These are phyloP conservation scores for Microsporum canis DNA, from an alignment of 2,329 filamentous ascomycete genomes.

Conservation along the genomic window DNA sequence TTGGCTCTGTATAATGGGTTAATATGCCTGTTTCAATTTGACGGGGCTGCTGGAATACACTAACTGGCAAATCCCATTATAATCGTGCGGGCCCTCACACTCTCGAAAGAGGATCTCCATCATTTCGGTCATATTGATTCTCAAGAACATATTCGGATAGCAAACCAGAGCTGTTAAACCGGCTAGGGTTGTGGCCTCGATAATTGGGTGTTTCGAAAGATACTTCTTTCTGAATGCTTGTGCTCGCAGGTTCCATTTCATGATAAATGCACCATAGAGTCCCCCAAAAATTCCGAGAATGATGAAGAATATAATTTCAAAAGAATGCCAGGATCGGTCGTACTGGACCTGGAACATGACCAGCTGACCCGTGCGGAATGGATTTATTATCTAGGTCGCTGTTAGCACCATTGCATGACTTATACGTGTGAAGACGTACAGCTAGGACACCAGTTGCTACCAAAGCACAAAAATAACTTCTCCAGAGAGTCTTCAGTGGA, in stretches of 20 bases:
- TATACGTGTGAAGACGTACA: slow-evolving; percentile 28
- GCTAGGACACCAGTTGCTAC: slow-evolving; percentile 87
- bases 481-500: slow-evolving; percentile 92
- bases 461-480: slow-evolving; percentile 93
- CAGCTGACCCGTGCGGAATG: slow-evolving; percentile 88
- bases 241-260: slow-evolving; percentile 89
- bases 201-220: slow-evolving; percentile 67
- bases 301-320: slow-evolving; percentile 86
- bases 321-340: slow-evolving; percentile 95
- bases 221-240: slow-evolving; percentile 94
- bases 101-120: slow-evolving; percentile 97
- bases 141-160: slow-evolving; percentile 88
- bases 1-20: slow-evolving; percentile 37
- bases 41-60: slow-evolving; percentile 15
- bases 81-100: slow-evolving; percentile 79
- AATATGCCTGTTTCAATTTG: neutral
- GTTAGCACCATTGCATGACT: slow-evolving; percentile 5
- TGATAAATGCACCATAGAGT: slow-evolving; percentile 89
- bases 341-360: slow-evolving; percentile 99
- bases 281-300: slow-evolving; percentile 87
- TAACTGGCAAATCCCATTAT: slow-evolving; percentile 76
- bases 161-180: slow-evolving; percentile 80
- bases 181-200: slow-evolving; percentile 77
- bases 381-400: slow-evolving; percentile 65
- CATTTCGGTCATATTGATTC: slow-evolving; percentile 98